phyloP scores from a whole-genome alignment of 2,329 filamentous ascomycete genomes.

The Fusarium fracticaudum region DNA sequence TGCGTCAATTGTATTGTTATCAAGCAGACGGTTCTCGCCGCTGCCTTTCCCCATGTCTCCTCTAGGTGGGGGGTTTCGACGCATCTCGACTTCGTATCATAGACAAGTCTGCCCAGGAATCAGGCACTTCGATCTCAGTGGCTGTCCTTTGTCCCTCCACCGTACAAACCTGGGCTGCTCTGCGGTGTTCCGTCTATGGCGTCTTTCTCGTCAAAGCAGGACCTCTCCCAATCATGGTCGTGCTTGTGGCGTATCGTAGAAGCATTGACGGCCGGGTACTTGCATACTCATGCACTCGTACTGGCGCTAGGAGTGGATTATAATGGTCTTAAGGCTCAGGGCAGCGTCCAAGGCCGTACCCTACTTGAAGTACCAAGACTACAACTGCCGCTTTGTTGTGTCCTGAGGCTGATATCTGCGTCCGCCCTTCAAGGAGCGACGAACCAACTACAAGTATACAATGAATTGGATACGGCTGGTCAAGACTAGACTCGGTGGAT shows the following conservation, averaged over 20 bases:
- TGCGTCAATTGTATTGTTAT: slow-evolving; percentile 12
- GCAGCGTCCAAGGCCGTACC: slow-evolving; percentile 27
- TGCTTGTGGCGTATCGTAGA: slow-evolving; percentile 60
- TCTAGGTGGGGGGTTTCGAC: slow-evolving; percentile 5
- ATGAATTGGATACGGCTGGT: slow-evolving; percentile 8
- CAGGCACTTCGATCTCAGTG: slow-evolving; percentile 35
- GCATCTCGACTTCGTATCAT: slow-evolving; percentile 34
- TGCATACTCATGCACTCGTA: slow-evolving; percentile 57
- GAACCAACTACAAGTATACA: slow-evolving; percentile 1
- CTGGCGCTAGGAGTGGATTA: slow-evolving; percentile 26
- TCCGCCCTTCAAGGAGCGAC: slow-evolving; percentile 7
- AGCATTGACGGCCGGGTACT: slow-evolving; percentile 58
- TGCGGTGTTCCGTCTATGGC: slow-evolving; percentile 45
- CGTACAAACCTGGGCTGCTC: slow-evolving; percentile 33
- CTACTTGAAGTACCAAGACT: slow-evolving; percentile 27
- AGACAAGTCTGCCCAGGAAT: slow-evolving; percentile 24
- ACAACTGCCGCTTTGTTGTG: slow-evolving; percentile 22
- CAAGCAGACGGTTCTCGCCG: slow-evolving; percentile 12
- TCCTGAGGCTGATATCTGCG: slow-evolving; percentile 21
- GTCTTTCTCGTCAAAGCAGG: slow-evolving; percentile 39
- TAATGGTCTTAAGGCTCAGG: slow-evolving; percentile 34
- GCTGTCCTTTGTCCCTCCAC: slow-evolving; percentile 27
- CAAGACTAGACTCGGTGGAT: slow-evolving; percentile 25
- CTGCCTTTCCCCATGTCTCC: background rate
- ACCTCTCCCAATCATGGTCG: slow-evolving; percentile 52